A percentile compares a stretch with the other conserved stretches of the same genome.
Conservation (phyloP, 495 filamentous ascomycete species). For the Chaetomium cochliodes region DNA sequence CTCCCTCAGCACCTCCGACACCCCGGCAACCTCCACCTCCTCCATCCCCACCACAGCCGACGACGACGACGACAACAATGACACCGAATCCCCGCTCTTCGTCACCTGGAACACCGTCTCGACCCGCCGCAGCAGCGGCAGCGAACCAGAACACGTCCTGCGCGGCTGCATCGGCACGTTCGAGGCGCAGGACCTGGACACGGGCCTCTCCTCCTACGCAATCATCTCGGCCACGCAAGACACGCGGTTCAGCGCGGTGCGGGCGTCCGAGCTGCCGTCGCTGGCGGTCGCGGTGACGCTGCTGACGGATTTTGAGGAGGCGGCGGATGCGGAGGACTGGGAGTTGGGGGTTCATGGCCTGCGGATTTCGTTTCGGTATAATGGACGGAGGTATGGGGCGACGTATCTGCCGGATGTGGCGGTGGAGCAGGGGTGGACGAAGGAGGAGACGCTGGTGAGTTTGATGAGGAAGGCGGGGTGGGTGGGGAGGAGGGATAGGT, state of each 20-base stretch:
- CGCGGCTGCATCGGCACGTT: constrained; percentile 98
- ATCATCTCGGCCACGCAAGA: constrained; percentile 89
- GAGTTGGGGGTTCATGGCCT: constrained; percentile 79
- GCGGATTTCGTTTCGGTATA: constrained; percentile 69
- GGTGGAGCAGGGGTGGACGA: constrained; percentile 90
- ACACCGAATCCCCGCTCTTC: constrained; percentile 66
- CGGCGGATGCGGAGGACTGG: constrained; percentile 78
- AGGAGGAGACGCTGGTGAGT: constrained; percentile 85
- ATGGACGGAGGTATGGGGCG: constrained; percentile 66
- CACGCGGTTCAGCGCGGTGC: constrained; percentile 76
- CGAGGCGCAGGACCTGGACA: constrained; percentile 68
- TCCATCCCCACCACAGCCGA: constrained; percentile 1
- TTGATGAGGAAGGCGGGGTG: constrained; percentile 94
- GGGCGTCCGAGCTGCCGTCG: constrained; percentile 61
- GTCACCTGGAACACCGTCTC: constrained; percentile 89
- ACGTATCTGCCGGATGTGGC: constrained; percentile 95
- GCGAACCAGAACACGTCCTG: constrained; percentile 53
- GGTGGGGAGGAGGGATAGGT: constrained; percentile 64
- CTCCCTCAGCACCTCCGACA: constrained; percentile 28
- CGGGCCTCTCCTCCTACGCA: constrained; percentile 76
- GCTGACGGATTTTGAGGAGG: constrained; percentile 72
- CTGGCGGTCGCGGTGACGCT: constrained; percentile 72
- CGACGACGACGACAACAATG: not conserved
- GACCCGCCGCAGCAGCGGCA: constrained; percentile 49
- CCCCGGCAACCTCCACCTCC: constrained; percentile 33